phyloP scores from a whole-genome alignment of 176 grass and related monocot species.

The Hordeum vulgare region MorexV3_pseudomolecules_assembly NC_058521.1:500109224-500109723 shows the following conservation, averaged over 20 bases:
- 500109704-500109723: neutral
- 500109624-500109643: conserved; percentile 40
- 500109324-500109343: conserved; percentile 50
- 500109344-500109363: conserved; percentile 3
- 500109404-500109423: neutral
- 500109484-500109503: neutral
- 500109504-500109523: conserved; percentile 13
- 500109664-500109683: neutral
- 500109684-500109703: neutral
- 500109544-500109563: conserved; percentile 9
- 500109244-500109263: conserved; percentile 51
- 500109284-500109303: neutral
- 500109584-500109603: conserved; percentile 78
- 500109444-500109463: conserved; percentile 25
- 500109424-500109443: neutral
- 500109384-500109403: conserved; percentile 9
- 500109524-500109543: conserved; percentile 28
- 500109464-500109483: neutral
- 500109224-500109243: neutral
- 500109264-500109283: conserved; percentile 30
- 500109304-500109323: conserved; percentile 14
- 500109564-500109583: conserved; percentile 85
- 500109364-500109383: neutral
- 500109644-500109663: conserved; percentile 5
- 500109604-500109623: neutral